Evolutionary conservation across 2,329 filamentous ascomycete genomes (phyloP), one percentile per base, ranked within the genome.

Genomic region (Arthrobotrys entomopaga): DNA sequence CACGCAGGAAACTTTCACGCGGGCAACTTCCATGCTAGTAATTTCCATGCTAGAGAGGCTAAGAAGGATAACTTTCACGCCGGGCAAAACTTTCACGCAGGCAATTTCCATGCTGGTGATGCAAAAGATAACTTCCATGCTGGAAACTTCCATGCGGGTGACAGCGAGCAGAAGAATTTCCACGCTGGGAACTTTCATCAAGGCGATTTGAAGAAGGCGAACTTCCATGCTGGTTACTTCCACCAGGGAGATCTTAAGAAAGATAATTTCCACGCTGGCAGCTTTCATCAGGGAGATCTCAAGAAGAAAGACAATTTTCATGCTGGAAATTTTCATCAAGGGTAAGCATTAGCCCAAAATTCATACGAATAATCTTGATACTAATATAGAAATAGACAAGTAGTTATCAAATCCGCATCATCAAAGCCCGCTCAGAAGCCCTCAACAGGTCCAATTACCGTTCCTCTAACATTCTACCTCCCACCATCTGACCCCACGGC

Each of bases 201-300:
- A 8, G 50, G 50, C 13, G 50, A 26, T 34, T n/a, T 34, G 11
- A 53, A 53, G 24, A 50, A 50, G 46, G 50, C n/a, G 22, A 53
- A 53, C 24, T 53, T 53, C 24, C 50, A 53, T 34, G 50, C 50
- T 29, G 50, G 50, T 10, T 29, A 53, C 16, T 53, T 53, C 24
- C 50, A 53, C 11, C 20, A 19, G 6, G 48, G 48, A 19, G 8
- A 50, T 50, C 16, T 50, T n/a, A 50, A 50, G 48, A 50, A 50
- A 20, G 48, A 50, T 3, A 50, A 50, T 10, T 50, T 50, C n/a
- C 48, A 50, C 8, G 20, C 16, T 8, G 48, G 48, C 15, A 46
- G 8, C 13, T 50, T 50, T 13, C 48, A 24, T 16, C 16, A 19
- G 16, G 48, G 48, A 19, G 42, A n/a, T 46, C 15, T 46, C 42